Percentiles rank a stretch among this genome's conserved stretches.
Conservation (phyloP, 2,329 filamentous ascomycete species). For the Moelleriella libera region DNA sequence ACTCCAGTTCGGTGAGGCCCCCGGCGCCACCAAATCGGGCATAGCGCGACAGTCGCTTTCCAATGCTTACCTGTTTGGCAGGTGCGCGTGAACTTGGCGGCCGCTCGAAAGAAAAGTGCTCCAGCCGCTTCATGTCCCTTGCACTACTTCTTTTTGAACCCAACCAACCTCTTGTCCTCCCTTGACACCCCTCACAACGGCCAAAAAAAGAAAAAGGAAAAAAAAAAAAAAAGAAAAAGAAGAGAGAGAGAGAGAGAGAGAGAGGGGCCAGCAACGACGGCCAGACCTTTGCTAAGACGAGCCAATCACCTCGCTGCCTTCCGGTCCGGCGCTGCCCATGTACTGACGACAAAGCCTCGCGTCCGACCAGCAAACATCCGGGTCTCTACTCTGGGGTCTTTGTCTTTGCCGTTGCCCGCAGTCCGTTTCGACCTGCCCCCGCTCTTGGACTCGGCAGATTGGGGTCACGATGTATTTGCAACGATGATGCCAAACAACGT, state of each 20-base stretch:
- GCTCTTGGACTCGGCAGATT: neutral
- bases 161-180: constrained; percentile 2
- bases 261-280: neutral
- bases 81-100: neutral
- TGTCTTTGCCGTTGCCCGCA: neutral
- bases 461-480: neutral
- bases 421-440: neutral
- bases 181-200: neutral
- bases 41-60: neutral
- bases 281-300: neutral
- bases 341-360: no score
- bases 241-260: neutral
- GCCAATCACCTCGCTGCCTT: no score
- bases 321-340: no score
- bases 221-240: constrained; percentile 1
- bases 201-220: neutral
- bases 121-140: constrained; percentile 6
- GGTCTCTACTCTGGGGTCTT: neutral
- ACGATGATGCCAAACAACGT: neutral
- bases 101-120: constrained; percentile 3
- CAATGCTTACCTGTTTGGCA: neutral
- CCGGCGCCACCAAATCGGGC: neutral
- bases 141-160: constrained; percentile 1
- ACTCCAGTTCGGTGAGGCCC: neutral
- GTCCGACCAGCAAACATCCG: neutral